Conservation (phyloP, 1,284 basidiomycete genomes). For the Ceratobasidium sp. region DNA sequence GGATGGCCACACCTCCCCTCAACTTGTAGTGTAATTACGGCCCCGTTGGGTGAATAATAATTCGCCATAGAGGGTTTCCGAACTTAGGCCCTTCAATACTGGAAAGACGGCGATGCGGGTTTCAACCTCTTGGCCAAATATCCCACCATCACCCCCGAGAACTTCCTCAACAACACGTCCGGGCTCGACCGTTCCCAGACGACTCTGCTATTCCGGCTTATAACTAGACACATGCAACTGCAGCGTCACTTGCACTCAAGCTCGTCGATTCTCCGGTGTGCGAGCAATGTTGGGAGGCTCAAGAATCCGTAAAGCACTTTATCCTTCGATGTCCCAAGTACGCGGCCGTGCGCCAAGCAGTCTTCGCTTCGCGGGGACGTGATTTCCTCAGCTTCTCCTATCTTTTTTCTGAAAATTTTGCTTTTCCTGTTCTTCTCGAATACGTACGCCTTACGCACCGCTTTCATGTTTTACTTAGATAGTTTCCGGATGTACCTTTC, state of each 20-base stretch:
- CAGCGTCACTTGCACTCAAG: neutral
- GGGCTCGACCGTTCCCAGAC: neutral
- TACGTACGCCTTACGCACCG: neutral
- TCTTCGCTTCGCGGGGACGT: neutral
- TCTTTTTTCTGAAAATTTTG: neutral
- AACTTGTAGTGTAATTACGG: no score
- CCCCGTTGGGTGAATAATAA: no score
- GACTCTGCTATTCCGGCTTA: slow-evolving; percentile 16
- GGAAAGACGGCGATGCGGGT: no score
- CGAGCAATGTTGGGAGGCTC: neutral
- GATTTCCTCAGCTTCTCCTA: neutral
- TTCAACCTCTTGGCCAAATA: no score
- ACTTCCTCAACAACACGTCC: neutral
- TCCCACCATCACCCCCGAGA: neutral
- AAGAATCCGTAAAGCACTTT: neutral
- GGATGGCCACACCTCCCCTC: no score
- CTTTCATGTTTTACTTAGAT: neutral
- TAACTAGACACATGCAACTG: neutral
- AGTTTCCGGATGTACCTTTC: neutral
- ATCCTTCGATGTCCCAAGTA: neutral
- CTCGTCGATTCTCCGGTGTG: neutral
- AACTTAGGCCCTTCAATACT: no score
- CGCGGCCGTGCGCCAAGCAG: neutral
- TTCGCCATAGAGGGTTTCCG: no score
- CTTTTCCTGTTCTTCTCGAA: neutral